Base-by-base conservation (phyloP, 2,329 filamentous ascomycete genomes). In the Tolypocladium sp. region DNA sequence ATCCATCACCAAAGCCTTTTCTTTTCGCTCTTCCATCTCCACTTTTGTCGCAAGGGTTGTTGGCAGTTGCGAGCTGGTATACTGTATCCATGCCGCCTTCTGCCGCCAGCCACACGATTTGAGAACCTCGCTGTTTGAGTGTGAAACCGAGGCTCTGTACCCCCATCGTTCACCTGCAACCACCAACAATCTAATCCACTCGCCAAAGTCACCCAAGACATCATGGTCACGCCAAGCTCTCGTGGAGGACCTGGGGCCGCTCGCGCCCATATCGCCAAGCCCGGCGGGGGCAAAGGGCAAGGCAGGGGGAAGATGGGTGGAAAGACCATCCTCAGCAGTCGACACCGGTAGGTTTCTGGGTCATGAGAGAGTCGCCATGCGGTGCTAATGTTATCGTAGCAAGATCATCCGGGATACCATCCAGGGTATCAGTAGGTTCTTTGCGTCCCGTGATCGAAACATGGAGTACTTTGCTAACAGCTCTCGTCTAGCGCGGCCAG, bases 401-500 rank as follows among this genome's bases (percentile, higher is more conserved):
- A 66, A 66, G 40, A 64, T 67, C 9, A 1, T 61, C 2, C 54
- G 53, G 0, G 65, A 67, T 25, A 56, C 62, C 0, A 64, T 67
- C 6, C 20, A 44, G 10, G 63, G 63, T 0, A 58, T 64, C 8
- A 62, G 63, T 64, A 57, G 52, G 62, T 60, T 30, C 7, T 35
- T 22, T 27, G 37, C 53, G 17, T 13, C 22, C 8, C 22, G 53
- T 27, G 37, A 55, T 22, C 13, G 55, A 56, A 44, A 46, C 40
- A 12, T 27, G 55, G 8, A 12, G 10, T 20, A 9, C n/a, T 37
- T 7, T n/a, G 12, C 49, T 51, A 22, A 51, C 44, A 15, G 25
- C 10, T 4, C 4, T 49, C 12, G 2, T 30, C 20, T 22, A 61
- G 59, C 57, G 1, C 27, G n/a, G 2, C 59, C 59, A 9, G 59